Evolutionary conservation across 2,329 filamentous ascomycete genomes (phyloP).

Genomic region (Xylaria sp.): DNA sequence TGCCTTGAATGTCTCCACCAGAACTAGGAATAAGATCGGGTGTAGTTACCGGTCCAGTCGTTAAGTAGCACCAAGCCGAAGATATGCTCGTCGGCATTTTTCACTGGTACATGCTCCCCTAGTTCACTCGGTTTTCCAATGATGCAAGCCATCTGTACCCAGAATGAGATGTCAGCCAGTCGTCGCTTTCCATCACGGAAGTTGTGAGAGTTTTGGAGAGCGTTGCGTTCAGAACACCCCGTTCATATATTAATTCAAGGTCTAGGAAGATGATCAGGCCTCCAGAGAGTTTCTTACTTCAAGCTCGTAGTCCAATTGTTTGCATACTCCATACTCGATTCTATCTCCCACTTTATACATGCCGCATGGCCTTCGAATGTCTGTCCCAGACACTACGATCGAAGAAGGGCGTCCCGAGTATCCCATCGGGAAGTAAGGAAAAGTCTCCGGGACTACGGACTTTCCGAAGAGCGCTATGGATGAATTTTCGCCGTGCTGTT

Average conservation of each 20-base stretch:
- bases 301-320: slow-evolving; percentile 56
- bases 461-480: slow-evolving; percentile 48
- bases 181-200: not conserved
- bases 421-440: slow-evolving; percentile 39
- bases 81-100: slow-evolving; percentile 67
- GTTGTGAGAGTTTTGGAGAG: not conserved
- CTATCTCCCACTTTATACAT: slow-evolving; percentile 36
- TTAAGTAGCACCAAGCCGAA: slow-evolving; percentile 73
- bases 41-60: slow-evolving; percentile 63
- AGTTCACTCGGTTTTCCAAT: slow-evolving; percentile 55
- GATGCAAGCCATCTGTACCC: slow-evolving; percentile 53
- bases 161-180: not conserved
- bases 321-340: slow-evolving; percentile 44
- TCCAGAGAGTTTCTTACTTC: slow-evolving; percentile 44
- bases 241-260: not conserved
- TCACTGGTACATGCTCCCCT: slow-evolving; percentile 54
- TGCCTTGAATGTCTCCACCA: not conserved
- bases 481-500: slow-evolving; percentile 64
- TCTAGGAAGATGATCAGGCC: not conserved
- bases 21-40: not conserved
- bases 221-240: not conserved
- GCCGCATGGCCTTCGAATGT: slow-evolving; percentile 43
- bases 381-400: slow-evolving; percentile 45
- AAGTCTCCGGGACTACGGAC: slow-evolving; percentile 37
- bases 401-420: slow-evolving; percentile 41